Conservation (phyloP, 257 asterid genomes). For the Nicotiana tomentosiformis region DNA sequence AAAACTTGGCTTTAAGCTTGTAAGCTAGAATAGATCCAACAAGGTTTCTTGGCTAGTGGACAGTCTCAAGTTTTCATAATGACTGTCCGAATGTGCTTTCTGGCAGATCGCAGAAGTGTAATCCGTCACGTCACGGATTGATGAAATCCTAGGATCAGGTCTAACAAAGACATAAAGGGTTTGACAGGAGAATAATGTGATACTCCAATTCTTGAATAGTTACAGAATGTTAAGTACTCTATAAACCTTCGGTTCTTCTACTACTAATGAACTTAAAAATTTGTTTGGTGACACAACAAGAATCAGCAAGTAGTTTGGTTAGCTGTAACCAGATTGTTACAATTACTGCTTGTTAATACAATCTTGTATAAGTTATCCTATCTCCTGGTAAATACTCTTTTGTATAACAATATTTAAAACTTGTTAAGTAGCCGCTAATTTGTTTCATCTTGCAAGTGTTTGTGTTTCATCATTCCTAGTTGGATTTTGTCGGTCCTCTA, state of each 20-base stretch:
- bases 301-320: background rate
- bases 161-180: background rate
- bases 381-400: background rate
- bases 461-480: background rate
- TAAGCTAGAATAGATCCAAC: background rate
- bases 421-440: background rate
- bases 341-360: background rate
- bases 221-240: background rate
- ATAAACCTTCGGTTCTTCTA: background rate
- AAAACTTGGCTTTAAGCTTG: background rate
- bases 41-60: background rate
- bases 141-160: background rate
- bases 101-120: background rate
- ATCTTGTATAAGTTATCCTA: background rate
- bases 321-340: background rate
- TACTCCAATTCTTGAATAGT: background rate
- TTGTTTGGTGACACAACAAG: background rate
- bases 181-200: background rate
- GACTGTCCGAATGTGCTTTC: background rate
- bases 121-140: background rate
- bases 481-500: background rate
- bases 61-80: background rate
- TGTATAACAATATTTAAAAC: background rate
- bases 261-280: background rate
- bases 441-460: background rate